A percentile compares a stretch with the other conserved stretches of the same genome.
These are phyloP conservation scores for Thelonectria discophora DNA, from an alignment of 2,329 filamentous ascomycete species.

Conservation along the genomic window DNA sequence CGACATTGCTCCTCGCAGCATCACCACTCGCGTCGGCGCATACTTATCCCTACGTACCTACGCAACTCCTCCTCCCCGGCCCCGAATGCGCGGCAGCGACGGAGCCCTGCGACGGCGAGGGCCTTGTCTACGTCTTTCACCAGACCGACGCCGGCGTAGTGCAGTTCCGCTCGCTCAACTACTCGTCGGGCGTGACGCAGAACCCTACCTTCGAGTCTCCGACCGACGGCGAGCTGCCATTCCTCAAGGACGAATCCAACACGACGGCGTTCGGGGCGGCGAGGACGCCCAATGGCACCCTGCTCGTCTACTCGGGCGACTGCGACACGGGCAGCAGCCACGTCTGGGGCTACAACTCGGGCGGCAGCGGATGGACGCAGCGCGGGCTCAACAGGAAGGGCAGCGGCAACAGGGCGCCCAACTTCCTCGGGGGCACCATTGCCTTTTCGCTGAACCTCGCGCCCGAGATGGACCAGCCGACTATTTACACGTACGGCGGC, in stretches of 20 bases:
- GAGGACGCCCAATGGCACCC: constrained; percentile 71
- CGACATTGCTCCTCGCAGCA: constrained; percentile 25
- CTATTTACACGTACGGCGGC: constrained; percentile 83
- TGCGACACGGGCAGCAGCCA: constrained; percentile 66
- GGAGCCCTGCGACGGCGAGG: constrained; percentile 45
- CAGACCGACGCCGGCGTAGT: constrained; percentile 56
- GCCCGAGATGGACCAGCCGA: constrained; percentile 61
- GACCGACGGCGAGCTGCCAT: constrained; percentile 66
- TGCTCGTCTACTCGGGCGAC: constrained; percentile 78
- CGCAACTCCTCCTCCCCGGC: constrained; percentile 70
- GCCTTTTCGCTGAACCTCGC: constrained; percentile 72
- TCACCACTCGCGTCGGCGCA: constrained; percentile 48
- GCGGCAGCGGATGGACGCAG: constrained; percentile 35
- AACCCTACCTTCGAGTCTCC: constrained; percentile 60
- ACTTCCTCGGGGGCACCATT: constrained; percentile 65
- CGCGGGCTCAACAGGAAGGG: constrained; percentile 33
- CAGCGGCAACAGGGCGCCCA: constrained; percentile 49
- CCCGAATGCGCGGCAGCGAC: constrained; percentile 53
- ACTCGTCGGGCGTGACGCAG: constrained; percentile 65
- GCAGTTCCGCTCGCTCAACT: constrained; percentile 71
- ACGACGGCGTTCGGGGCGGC: constrained; percentile 72
- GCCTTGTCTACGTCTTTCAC: constrained; percentile 75
- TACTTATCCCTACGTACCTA: constrained; percentile 79
- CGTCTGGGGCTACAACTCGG: constrained; percentile 71
- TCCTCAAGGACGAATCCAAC: constrained; percentile 59